These are phyloP conservation scores for Spinacia oleracea DNA, from an alignment of 179 eudicot species.

Conservation along the genomic window DNA sequence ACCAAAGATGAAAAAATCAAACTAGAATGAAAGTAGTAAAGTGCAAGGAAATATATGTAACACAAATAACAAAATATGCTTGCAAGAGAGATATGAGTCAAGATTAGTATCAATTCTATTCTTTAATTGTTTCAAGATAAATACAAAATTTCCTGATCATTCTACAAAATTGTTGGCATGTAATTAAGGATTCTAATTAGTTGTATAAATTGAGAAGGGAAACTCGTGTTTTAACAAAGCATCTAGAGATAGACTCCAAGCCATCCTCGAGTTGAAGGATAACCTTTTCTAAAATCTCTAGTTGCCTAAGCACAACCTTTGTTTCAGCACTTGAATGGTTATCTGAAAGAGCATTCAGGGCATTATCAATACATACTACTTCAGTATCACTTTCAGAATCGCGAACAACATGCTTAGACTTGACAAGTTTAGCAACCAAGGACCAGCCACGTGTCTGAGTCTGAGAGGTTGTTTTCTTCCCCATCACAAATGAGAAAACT, in stretches of 20 bases:
- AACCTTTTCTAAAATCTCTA: slow-evolving; percentile 22
- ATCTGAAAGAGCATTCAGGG: slow-evolving; percentile 7
- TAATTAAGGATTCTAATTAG: not conserved
- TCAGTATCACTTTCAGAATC: slow-evolving; percentile 18
- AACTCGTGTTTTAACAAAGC: slow-evolving; percentile 33
- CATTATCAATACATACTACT: slow-evolving; percentile 23
- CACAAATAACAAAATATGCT: not conserved
- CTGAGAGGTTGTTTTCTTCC: slow-evolving; percentile 27
- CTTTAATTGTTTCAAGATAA: not conserved
- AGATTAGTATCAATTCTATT: not conserved
- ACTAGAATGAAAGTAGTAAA: not conserved
- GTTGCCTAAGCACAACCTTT: slow-evolving; percentile 12
- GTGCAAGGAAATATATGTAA: not conserved
- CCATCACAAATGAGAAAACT: slow-evolving; percentile 23
- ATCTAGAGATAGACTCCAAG: slow-evolving; percentile 28
- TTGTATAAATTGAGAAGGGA: slow-evolving; percentile 22
- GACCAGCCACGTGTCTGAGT: slow-evolving; percentile 32
- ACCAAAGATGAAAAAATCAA: not conserved
- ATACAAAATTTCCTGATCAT: not conserved
- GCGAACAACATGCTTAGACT: slow-evolving; percentile 21
- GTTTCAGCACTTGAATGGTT: slow-evolving; percentile 14
- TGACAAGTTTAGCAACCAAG: slow-evolving; percentile 27
- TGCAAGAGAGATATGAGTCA: not conserved
- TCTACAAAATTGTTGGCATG: not conserved
- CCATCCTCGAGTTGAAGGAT: slow-evolving; percentile 26